These are phyloP conservation scores for Serendipita vermifera DNA, from an alignment of 768 basidiomycete species.

Conservation along the genomic window DNA sequence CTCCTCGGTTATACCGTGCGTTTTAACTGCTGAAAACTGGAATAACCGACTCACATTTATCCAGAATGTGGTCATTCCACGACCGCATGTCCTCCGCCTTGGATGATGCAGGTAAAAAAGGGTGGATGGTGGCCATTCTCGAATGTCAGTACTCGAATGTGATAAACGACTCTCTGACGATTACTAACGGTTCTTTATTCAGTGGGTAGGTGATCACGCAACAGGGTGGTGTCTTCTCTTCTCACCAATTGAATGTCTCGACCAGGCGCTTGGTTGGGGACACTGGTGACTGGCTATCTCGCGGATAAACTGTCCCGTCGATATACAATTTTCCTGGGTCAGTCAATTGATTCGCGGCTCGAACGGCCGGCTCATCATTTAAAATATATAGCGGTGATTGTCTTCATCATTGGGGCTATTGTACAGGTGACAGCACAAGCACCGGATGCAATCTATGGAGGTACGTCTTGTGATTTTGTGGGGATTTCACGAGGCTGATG, in stretches of 20 bases:
- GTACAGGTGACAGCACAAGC: conserved; percentile 49
- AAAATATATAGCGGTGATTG: conserved; percentile 30
- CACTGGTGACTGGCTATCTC: conserved; percentile 55
- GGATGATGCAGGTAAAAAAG: conserved; percentile 39
- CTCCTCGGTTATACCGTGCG: conserved; percentile 55
- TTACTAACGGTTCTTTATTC: neutral
- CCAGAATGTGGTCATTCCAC: conserved; percentile 17
- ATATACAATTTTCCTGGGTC: conserved; percentile 52
- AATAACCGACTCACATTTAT: neutral
- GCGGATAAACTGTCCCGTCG: conserved; percentile 64
- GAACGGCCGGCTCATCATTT: neutral
- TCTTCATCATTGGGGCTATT: conserved; percentile 61
- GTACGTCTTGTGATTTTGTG: conserved; percentile 16
- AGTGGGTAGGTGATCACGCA: neutral
- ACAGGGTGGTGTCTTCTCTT: conserved; percentile 28
- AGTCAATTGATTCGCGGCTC: conserved; percentile 11
- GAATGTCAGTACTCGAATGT: conserved; percentile 28
- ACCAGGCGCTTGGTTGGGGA: conserved; percentile 53
- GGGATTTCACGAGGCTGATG: conserved; percentile 7
- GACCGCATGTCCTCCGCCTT: conserved; percentile 44
- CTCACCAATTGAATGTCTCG: neutral
- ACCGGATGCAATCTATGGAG: conserved; percentile 55
- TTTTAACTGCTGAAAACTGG: conserved; percentile 7
- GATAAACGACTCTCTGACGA: neutral
- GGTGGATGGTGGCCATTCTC: conserved; percentile 62